Evolutionary conservation across 1,284 basidiomycete species (phyloP).

Genomic region (Malassezia arunalokei): DNA sequence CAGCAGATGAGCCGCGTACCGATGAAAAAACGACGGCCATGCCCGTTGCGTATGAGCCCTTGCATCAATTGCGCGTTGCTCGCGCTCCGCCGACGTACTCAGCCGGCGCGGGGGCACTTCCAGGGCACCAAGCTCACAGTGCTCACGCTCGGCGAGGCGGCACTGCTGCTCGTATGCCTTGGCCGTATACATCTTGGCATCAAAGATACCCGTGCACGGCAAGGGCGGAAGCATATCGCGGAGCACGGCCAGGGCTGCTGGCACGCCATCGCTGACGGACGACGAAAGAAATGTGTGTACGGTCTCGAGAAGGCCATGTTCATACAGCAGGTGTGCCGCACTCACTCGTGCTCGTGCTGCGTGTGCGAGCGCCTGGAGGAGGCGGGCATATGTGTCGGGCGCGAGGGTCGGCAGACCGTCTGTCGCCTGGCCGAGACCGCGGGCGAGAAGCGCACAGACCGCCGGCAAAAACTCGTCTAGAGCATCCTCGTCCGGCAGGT

Average conservation of each 20-base stretch:
- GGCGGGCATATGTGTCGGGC: slow-evolving; percentile 30
- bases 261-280: slow-evolving; percentile 19
- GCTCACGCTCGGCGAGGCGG: slow-evolving; percentile 15
- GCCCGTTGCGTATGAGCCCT: slow-evolving; percentile 32
- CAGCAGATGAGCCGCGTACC: slow-evolving; percentile 38
- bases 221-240: slow-evolving; percentile 38
- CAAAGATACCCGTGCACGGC: slow-evolving; percentile 73
- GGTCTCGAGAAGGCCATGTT: slow-evolving; percentile 40
- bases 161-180: slow-evolving; percentile 54
- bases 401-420: slow-evolving; percentile 24
- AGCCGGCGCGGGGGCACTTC: slow-evolving; percentile 4
- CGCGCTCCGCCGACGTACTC: slow-evolving; percentile 1
- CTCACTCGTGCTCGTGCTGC: slow-evolving; percentile 31
- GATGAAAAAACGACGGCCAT: slow-evolving; percentile 28
- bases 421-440: slow-evolving; percentile 19
- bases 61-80: slow-evolving; percentile 26
- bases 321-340: slow-evolving; percentile 32
- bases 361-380: slow-evolving; percentile 33
- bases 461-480: slow-evolving; percentile 36
- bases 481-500: slow-evolving; percentile 29
- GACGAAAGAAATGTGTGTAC: slow-evolving; percentile 36
- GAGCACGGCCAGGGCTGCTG: slow-evolving; percentile 36
- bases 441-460: slow-evolving; percentile 31
- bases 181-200: slow-evolving; percentile 75
- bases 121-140: slow-evolving; percentile 5